Evolutionary conservation across 2,329 filamentous ascomycete species (phyloP).

Genomic region (Botrytis tulipae): DNA sequence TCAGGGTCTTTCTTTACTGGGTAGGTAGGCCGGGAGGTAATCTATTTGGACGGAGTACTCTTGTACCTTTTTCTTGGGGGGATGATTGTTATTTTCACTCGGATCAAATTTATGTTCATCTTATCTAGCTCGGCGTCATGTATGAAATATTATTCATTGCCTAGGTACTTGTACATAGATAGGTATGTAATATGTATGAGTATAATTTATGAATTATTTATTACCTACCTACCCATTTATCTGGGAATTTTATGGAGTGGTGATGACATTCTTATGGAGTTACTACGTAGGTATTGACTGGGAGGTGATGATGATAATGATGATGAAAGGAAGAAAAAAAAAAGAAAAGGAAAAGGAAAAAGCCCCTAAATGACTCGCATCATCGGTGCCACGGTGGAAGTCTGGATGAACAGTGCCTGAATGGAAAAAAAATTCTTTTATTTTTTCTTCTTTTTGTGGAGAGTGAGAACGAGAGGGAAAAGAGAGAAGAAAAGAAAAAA

Average conservation of each 20-base stretch:
- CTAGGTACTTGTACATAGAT: not conserved
- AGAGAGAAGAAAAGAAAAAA: not conserved
- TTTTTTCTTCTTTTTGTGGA: slow-evolving; percentile 8
- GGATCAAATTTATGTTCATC: not conserved
- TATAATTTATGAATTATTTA: not conserved
- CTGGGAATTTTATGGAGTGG: not conserved
- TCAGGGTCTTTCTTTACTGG: not conserved
- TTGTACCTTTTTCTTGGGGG: not conserved
- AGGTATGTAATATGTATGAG: too few relatives aligned
- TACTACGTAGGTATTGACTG: not conserved
- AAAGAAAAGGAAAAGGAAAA: not conserved
- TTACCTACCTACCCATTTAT: not conserved
- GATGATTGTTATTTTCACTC: not conserved
- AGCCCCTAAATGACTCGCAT: slow-evolving; percentile 19
- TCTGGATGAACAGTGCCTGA: not conserved
- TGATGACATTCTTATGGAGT: not conserved
- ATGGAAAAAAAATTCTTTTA: not conserved
- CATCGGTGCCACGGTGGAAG: not conserved
- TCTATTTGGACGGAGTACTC: not conserved
- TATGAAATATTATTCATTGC: not conserved
- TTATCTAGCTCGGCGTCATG: not conserved
- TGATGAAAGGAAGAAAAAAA: too few relatives aligned
- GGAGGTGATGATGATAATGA: too few relatives aligned
- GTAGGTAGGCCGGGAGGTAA: not conserved
- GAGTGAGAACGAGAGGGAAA: not conserved